Percentiles rank a stretch among this genome's conserved stretches.
Conservation (phyloP, 2,329 filamentous ascomycete genomes). For the Cyphellophora attinorum region DNA sequence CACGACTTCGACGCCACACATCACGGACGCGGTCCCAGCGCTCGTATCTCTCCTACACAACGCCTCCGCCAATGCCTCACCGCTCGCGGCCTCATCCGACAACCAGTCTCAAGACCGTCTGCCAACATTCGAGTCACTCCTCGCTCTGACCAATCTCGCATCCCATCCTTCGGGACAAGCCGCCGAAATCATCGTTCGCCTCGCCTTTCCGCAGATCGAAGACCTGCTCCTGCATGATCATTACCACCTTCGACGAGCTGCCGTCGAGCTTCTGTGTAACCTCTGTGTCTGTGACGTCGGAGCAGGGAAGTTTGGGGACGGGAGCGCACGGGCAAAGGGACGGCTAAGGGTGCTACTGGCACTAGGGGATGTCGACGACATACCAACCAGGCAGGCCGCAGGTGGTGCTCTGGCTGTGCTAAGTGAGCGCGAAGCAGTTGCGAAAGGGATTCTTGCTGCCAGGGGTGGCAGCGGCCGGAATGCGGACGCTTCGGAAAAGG, state of each 20-base stretch:
- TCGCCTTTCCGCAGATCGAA: constrained; percentile 67
- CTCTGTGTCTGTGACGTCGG: constrained; percentile 44
- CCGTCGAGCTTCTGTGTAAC: constrained; percentile 86
- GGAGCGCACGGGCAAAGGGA: constrained; percentile 56
- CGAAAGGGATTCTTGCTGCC: constrained; percentile 59
- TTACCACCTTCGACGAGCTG: constrained; percentile 65
- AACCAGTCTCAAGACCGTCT: constrained; percentile 79
- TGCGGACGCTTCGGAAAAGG: no score
- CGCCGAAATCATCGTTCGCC: constrained; percentile 63
- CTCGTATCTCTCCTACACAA: constrained; percentile 64
- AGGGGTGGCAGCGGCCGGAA: constrained; percentile 32
- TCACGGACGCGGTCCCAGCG: constrained; percentile 72
- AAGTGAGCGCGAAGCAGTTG: constrained; percentile 66
- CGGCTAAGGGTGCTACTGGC: constrained; percentile 78
- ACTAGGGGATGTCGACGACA: constrained; percentile 75
- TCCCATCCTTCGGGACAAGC: constrained; percentile 42
- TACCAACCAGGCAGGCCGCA: constrained; percentile 68
- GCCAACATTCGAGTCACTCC: constrained; percentile 79
- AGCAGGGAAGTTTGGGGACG: constrained; percentile 38
- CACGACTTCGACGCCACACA: constrained; percentile 60
- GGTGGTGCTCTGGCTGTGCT: constrained; percentile 82
- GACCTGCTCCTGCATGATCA: constrained; percentile 74
- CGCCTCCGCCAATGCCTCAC: constrained; percentile 38
- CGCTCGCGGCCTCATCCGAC: constrained; percentile 36
- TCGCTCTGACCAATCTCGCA: constrained; percentile 89